phyloP scores from a whole-genome alignment of 2,329 filamentous ascomycete species.

The Nakataea oryzae region DNA sequence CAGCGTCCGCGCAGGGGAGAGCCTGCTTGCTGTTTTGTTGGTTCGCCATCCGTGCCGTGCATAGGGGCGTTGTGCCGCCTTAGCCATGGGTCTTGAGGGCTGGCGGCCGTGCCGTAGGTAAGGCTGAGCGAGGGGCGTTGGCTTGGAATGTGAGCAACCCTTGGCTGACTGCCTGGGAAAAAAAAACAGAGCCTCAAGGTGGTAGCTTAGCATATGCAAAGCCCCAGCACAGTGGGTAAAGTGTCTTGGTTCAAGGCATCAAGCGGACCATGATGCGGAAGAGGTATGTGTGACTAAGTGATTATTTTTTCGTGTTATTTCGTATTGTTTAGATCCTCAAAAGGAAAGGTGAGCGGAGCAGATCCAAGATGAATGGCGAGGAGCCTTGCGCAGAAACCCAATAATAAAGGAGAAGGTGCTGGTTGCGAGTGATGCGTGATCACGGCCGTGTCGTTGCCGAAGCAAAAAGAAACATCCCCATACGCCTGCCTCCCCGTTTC shows the following conservation, averaged over 20 bases:
- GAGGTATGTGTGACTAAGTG: background rate
- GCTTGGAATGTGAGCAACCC: too few species aligned
- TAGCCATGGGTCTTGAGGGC: too few species aligned
- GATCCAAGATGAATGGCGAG: background rate
- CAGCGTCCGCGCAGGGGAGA: too few species aligned
- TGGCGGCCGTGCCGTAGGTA: background rate
- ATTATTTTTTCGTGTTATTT: background rate
- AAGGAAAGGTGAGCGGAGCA: background rate
- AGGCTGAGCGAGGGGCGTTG: background rate
- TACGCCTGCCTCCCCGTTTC: background rate
- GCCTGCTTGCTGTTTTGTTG: background rate
- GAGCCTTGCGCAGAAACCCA: background rate
- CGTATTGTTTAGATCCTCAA: background rate
- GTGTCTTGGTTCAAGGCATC: background rate
- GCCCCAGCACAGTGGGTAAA: background rate
- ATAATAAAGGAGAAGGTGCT: background rate
- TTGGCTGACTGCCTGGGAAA: background rate
- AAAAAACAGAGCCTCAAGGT: background rate
- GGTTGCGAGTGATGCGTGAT: background rate
- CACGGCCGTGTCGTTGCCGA: background rate
- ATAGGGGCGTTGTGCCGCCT: too few species aligned
- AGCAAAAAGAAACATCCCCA: background rate
- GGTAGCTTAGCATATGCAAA: background rate
- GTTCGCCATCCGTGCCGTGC: background rate
- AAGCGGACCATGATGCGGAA: background rate